Conservation (phyloP, 805 yeast species). For the Barnettozyma vustinii region DNA sequence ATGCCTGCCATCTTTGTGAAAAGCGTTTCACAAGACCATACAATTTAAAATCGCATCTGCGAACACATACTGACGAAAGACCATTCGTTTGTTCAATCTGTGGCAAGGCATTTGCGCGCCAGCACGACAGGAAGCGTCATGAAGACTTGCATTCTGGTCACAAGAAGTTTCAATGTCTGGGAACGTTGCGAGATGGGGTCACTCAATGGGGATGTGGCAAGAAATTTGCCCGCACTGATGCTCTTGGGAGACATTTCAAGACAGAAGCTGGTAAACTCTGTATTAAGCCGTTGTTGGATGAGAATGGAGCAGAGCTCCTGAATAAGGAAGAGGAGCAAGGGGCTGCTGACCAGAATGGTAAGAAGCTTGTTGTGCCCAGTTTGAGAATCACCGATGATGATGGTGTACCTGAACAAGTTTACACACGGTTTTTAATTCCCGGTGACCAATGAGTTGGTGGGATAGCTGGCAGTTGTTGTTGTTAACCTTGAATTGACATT, state of each 20-base stretch:
- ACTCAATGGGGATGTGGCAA: constrained; percentile 75
- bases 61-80: constrained; percentile 85
- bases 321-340: constrained; percentile 16
- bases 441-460: background rate
- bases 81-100: constrained; percentile 71
- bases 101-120: constrained; percentile 78
- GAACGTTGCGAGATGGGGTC: constrained; percentile 49
- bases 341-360: background rate
- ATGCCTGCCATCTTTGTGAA: constrained; percentile 78
- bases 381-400: background rate
- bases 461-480: background rate
- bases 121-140: constrained; percentile 73
- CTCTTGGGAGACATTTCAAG: constrained; percentile 70
- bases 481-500: too few relatives aligned
- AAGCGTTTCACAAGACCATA: constrained; percentile 90
- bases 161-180: constrained; percentile 68
- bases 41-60: constrained; percentile 81
- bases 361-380: background rate
- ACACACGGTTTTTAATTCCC: background rate
- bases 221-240: constrained; percentile 76
- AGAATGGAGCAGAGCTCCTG: constrained; percentile 29
- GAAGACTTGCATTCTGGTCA: constrained; percentile 74
- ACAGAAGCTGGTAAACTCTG: constrained; percentile 76
- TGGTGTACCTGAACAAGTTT: background rate
- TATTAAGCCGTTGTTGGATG: constrained; percentile 61